phyloP scores from a whole-genome alignment of 1,284 basidiomycete genomes.

The Trametes versicolor region DNA sequence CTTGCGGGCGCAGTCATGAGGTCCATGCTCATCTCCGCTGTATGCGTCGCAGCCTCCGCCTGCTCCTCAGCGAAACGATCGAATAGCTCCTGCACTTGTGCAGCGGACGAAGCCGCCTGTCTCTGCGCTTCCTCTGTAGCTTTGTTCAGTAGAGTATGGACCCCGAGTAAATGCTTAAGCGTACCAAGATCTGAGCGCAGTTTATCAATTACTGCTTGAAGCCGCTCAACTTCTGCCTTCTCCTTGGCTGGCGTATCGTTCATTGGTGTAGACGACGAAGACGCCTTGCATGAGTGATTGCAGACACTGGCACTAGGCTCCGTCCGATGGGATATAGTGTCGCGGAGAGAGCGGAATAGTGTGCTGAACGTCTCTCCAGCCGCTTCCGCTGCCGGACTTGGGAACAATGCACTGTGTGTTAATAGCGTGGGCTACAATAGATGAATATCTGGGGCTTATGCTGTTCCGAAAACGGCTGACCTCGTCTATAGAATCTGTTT shows the following conservation, averaged over 20 bases:
- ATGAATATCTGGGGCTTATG: background rate
- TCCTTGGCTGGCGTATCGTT: constrained; percentile 16
- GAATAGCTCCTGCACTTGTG: constrained; percentile 56
- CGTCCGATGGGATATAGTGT: constrained; percentile 30
- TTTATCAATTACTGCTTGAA: constrained; percentile 39
- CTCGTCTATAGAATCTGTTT: constrained; percentile 53
- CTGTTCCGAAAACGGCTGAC: constrained; percentile 42
- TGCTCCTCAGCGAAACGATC: constrained; percentile 59
- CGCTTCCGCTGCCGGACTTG: constrained; percentile 54
- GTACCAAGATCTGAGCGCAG: constrained; percentile 69
- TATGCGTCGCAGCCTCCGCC: constrained; percentile 31
- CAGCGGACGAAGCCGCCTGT: constrained; percentile 46
- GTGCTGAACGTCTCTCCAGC: constrained; percentile 62
- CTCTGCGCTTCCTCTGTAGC: constrained; percentile 60
- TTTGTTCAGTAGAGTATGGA: too few relatives aligned
- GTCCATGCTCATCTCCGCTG: constrained; percentile 57
- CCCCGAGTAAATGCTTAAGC: background rate
- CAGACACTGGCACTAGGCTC: background rate
- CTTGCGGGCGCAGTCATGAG: constrained; percentile 59
- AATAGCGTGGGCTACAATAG: constrained; percentile 55
- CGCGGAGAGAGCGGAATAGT: constrained; percentile 57
- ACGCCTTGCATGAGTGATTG: constrained; percentile 4
- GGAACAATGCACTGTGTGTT: constrained; percentile 66
- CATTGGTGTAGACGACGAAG: constrained; percentile 17
- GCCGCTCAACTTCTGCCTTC: constrained; percentile 34